phyloP scores from a whole-genome alignment of 169 alveolate genomes.

The Plasmodium vinckei region DNA sequence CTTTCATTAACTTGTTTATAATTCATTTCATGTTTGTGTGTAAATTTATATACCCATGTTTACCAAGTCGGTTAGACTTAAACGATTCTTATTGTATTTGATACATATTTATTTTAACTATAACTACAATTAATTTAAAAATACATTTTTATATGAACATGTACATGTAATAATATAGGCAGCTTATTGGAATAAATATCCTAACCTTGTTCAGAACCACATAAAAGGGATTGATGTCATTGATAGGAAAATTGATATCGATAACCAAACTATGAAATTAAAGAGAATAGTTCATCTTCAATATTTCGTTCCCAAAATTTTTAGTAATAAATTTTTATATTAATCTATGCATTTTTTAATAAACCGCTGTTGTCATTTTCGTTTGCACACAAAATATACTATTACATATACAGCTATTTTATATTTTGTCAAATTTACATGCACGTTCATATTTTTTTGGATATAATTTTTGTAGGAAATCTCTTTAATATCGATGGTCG shows the following conservation, averaged over 20 bases:
- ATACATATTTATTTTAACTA: not conserved
- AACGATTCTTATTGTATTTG: not conserved
- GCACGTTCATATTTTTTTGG: not conserved
- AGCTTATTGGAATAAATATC: slow-evolving; percentile 43
- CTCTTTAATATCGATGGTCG: slow-evolving; percentile 34
- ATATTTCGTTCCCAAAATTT: slow-evolving; percentile 38
- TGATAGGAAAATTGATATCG: slow-evolving; percentile 32
- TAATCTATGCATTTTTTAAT: not conserved
- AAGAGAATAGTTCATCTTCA: slow-evolving; percentile 36
- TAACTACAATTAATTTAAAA: not conserved
- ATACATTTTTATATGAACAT: not conserved
- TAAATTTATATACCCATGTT: not conserved
- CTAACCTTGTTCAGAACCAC: slow-evolving; percentile 37
- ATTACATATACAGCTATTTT: not conserved
- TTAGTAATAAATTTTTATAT: slow-evolving; percentile 20
- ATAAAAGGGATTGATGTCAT: slow-evolving; percentile 36
- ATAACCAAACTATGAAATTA: slow-evolving; percentile 17
- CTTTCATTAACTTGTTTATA: too few relatives aligned
- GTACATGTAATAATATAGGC: slow-evolving; percentile 6
- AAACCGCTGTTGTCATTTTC: not conserved
- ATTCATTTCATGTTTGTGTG: not conserved
- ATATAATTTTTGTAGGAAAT: slow-evolving; percentile 4
- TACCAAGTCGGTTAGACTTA: not conserved
- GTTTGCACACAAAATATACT: not conserved
- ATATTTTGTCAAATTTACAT: not conserved